Evolutionary conservation across 495 filamentous ascomycete genomes (phyloP).

Genomic region (Jackrogersella minutella): DNA sequence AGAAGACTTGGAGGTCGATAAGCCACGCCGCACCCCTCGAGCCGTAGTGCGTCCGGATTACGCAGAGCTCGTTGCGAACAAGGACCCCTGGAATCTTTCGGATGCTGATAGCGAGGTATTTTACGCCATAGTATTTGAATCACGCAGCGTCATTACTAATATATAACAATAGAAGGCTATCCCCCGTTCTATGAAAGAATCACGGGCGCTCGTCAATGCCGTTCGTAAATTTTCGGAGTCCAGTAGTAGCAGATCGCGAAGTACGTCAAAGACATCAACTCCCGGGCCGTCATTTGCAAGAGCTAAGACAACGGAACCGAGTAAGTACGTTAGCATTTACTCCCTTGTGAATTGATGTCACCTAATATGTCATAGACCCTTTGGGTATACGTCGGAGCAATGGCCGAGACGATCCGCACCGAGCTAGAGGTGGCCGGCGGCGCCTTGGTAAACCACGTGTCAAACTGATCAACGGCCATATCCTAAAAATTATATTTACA

Average conservation of each 20-base stretch:
- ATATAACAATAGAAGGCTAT: slow-evolving; percentile 5
- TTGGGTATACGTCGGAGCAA: slow-evolving; percentile 43
- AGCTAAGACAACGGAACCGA: slow-evolving; percentile 35
- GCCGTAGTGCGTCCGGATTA: slow-evolving; percentile 43
- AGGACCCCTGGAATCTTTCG: slow-evolving; percentile 41
- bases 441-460: background rate
- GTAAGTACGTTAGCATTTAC: slow-evolving; percentile 35
- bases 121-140: background rate
- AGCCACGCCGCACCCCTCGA: slow-evolving; percentile 38
- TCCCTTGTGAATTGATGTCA: background rate
- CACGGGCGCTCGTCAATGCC: background rate
- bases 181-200: slow-evolving; percentile 26
- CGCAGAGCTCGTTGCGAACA: slow-evolving; percentile 42
- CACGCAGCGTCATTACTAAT: background rate
- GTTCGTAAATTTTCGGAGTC: slow-evolving; percentile 16
- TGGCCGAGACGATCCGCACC: slow-evolving; percentile 45
- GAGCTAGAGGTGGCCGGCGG: slow-evolving; percentile 17
- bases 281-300: slow-evolving; percentile 21
- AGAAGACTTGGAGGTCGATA: slow-evolving; percentile 26
- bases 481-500: slow-evolving; percentile 16
- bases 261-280: slow-evolving; percentile 27
- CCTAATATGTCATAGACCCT: slow-evolving; percentile 32
- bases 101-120: slow-evolving; percentile 39
- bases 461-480: slow-evolving; percentile 23
- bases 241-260: slow-evolving; percentile 22